These are phyloP conservation scores for Leccinum pallidistipes DNA, from an alignment of 1,284 basidiomycete species.

Conservation along the genomic window DNA sequence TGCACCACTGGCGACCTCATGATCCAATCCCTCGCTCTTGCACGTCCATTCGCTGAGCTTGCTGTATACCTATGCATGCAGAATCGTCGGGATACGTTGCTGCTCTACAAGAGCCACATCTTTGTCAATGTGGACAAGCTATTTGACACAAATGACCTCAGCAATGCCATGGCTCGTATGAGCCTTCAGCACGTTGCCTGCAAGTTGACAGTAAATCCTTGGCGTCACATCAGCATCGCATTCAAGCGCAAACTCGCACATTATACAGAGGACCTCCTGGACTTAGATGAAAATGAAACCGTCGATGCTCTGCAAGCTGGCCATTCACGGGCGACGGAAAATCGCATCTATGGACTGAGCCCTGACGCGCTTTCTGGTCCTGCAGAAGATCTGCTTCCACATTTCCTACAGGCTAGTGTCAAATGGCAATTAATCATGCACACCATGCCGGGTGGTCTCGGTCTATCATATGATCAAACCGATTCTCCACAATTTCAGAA, in stretches of 20 bases:
- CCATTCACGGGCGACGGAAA: background rate
- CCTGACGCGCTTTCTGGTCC: background rate
- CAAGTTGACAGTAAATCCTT: background rate
- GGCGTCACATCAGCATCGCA: background rate
- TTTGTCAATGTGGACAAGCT: background rate
- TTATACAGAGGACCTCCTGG: too few relatives aligned
- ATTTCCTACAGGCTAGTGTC: background rate
- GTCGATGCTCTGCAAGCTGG: background rate
- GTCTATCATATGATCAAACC: background rate
- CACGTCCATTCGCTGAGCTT: too few relatives aligned
- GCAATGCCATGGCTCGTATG: background rate
- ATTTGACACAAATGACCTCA: background rate
- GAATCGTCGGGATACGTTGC: too few relatives aligned
- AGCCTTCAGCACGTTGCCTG: background rate
- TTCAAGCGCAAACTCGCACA: background rate
- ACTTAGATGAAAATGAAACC: too few relatives aligned
- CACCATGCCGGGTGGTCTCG: background rate
- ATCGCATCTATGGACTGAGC: background rate
- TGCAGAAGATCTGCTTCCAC: background rate
- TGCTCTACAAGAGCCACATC: background rate
- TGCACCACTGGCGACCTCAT: too few relatives aligned
- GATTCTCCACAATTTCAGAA: background rate
- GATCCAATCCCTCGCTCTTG: too few relatives aligned
- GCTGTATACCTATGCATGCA: too few relatives aligned
- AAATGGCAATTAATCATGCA: background rate